Evolutionary conservation across 2,329 filamentous ascomycete genomes (phyloP), one percentile per base, ranked within the genome.

Genomic region (Ascochyta clinopodiicola): DNA sequence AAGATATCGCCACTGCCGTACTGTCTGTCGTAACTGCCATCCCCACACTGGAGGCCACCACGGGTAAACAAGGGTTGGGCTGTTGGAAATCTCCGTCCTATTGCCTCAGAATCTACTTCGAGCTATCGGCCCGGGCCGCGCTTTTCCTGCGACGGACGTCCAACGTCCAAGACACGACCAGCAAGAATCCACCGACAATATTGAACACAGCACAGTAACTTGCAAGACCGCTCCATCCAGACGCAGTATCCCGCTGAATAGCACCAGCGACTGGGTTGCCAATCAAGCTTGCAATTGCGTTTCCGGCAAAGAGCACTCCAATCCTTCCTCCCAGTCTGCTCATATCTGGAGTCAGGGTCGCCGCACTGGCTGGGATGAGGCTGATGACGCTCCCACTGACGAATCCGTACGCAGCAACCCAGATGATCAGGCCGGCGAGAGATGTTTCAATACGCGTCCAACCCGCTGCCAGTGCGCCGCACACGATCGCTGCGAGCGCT

Each of bases 391-490:
- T 50, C 9, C 60, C 58, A 43, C 57, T 60, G 6, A 52, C 39
- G 31, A 68, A 55, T 4, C 65, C 65, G 35, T 64, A 64, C 31
- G 64, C 42, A 3, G 56, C 17, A 15, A 53, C 39, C 45, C 64
- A 66, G 12, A 56, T 51, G 29, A 60, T 52, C 27, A 68, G 34
- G 3, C 60, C 57, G 22, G 54, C 54, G 24, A 60, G 45, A 35
- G 57, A 60, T 4, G 53, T 51, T 31, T 53, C n/a, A 13, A 61
- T 56, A 21, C 48, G 52, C 3, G 51, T 51, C 56, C 59, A 61
- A 12, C 47, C 52, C 13, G 46, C 51, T 39, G 57, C 85, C 84
- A 88, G 38, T 2, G 47, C 76, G 75, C 59, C 80, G 82, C 46
- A 83, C 70, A 63, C 71, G 32, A 81, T 66, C 4, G 78, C 78